phyloP scores from a whole-genome alignment of 2,329 filamentous ascomycete species.

The Colletotrichum camelliae region DNA sequence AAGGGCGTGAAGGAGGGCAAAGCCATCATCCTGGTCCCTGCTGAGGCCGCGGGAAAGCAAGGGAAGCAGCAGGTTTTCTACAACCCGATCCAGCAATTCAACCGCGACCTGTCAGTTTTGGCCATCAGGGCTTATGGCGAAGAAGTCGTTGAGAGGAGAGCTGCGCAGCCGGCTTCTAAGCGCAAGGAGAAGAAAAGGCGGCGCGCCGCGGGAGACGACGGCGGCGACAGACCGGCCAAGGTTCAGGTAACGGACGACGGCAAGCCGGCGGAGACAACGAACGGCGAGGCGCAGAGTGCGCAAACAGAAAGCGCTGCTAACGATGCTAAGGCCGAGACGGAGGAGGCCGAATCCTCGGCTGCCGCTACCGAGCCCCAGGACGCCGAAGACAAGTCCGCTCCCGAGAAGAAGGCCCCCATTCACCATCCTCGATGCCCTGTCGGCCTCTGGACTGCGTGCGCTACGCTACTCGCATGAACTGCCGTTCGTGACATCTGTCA shows the following conservation, averaged over 20 bases:
- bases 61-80: conserved; percentile 87
- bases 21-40: conserved; percentile 61
- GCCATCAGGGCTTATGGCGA: conserved; percentile 90
- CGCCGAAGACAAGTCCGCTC: background rate
- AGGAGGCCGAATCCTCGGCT: conserved; percentile 13
- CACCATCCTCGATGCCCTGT: conserved; percentile 92
- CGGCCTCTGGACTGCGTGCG: conserved; percentile 89
- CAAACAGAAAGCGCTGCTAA: background rate
- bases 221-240: conserved; percentile 41
- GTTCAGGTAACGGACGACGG: conserved; percentile 28
- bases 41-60: conserved; percentile 41
- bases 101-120: conserved; percentile 91
- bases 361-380: conserved; percentile 11
- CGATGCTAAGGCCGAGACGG: background rate
- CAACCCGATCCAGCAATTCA: conserved; percentile 99
- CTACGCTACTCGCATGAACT: conserved; percentile 92
- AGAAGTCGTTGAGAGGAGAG: conserved; percentile 56
- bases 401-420: conserved; percentile 47
- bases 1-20: conserved; percentile 60
- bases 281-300: conserved; percentile 4
- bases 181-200: conserved; percentile 42
- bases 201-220: conserved; percentile 51
- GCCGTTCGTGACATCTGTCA: conserved; percentile 80
- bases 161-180: conserved; percentile 39
- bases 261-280: conserved; percentile 22